phyloP scores from a whole-genome alignment of 495 filamentous ascomycete genomes.

The Daldinia loculata region DNA sequence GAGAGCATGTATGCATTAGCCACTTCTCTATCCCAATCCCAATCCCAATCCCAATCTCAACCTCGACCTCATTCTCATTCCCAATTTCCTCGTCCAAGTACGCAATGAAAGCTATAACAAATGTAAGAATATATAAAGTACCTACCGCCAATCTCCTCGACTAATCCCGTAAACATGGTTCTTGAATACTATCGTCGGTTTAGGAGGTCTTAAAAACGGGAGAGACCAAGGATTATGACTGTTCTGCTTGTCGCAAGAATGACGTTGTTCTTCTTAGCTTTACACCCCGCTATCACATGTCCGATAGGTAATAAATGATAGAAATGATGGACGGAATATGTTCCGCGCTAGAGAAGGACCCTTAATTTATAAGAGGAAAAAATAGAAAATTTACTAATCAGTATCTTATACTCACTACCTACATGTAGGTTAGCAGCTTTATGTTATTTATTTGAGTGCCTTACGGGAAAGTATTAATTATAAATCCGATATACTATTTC shows the following conservation, averaged over 20 bases:
- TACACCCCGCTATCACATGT: conserved; percentile 38
- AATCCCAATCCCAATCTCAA: not conserved
- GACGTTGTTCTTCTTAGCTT: conserved; percentile 25
- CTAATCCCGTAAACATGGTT: conserved; percentile 96
- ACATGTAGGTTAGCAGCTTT: too few species aligned
- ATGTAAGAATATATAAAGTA: conserved; percentile 8
- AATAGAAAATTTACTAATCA: not conserved
- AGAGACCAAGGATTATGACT: not conserved
- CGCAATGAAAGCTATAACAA: not conserved
- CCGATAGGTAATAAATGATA: not conserved
- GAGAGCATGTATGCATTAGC: conserved; percentile 3
- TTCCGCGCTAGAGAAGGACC: conserved; percentile 33
- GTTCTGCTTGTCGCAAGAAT: conserved; percentile 27
- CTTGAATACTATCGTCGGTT: conserved; percentile 9
- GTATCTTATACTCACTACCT: not conserved
- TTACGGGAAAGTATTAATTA: not conserved
- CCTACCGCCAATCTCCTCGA: conserved; percentile 93
- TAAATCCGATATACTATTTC: too few species aligned
- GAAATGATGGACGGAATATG: conserved; percentile 6
- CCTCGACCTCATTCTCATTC: too few species aligned
- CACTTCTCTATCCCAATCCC: not conserved
- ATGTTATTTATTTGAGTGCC: too few species aligned
- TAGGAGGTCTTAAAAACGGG: not conserved
- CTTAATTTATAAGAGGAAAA: conserved; percentile 1
- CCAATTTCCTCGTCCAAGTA: not conserved